Conservation (phyloP, 2,329 filamentous ascomycete species). For the Colletotrichum kahawae region DNA sequence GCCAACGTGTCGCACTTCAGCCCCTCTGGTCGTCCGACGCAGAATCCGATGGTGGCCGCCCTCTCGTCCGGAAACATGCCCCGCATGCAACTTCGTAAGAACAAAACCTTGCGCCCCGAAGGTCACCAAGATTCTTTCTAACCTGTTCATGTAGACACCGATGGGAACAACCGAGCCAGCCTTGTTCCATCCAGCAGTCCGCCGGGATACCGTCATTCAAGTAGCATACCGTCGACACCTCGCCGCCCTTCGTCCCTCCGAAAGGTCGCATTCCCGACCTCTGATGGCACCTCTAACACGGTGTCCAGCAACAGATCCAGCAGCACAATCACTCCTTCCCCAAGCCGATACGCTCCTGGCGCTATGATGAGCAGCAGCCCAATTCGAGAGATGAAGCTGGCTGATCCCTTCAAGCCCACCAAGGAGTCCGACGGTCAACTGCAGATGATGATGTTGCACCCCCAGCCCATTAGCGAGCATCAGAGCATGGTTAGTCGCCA, state of each 20-base stretch:
- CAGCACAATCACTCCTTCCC: not conserved
- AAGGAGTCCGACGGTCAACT: not conserved
- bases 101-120: not conserved
- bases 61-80: not conserved
- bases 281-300: not conserved
- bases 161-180: slow-evolving; percentile 6
- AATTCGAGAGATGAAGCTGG: not conserved
- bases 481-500: not conserved
- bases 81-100: not conserved
- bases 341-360: not conserved
- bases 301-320: not conserved
- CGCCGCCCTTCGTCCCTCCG: not conserved
- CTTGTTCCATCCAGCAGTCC: not conserved
- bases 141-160: not conserved
- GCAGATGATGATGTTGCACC: not conserved
- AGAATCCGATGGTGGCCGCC: not conserved
- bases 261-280: not conserved
- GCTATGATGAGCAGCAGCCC: not conserved
- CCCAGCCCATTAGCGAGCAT: not conserved
- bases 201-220: not conserved
- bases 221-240: not conserved
- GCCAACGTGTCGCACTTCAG: not conserved
- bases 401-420: not conserved
- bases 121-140: not conserved
- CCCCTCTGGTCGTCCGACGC: not conserved